These are phyloP conservation scores for Alternaria brassicae DNA, from an alignment of 2,329 filamentous ascomycete genomes.

Conservation along the genomic window DNA sequence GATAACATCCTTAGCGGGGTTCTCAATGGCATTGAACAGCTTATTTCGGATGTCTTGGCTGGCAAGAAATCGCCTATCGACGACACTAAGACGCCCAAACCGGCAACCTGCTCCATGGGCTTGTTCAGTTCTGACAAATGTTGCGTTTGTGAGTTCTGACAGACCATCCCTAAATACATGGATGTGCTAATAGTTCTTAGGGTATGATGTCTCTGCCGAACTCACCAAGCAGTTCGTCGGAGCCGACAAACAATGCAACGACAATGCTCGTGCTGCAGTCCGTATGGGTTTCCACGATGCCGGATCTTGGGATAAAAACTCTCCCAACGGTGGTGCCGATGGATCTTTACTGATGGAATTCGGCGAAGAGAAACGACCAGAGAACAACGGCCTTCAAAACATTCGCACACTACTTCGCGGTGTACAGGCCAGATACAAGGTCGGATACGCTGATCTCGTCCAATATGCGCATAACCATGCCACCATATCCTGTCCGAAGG, in stretches of 20 bases:
- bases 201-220: conserved; percentile 44
- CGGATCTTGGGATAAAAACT: conserved; percentile 46
- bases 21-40: conserved; percentile 23
- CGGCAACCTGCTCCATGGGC: conserved; percentile 28
- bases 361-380: conserved; percentile 45
- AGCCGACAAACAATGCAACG: conserved; percentile 40
- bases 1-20: conserved; percentile 34
- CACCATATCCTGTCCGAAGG: conserved; percentile 60
- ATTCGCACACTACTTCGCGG: conserved; percentile 50
- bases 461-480: conserved; percentile 59
- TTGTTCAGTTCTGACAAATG: conserved; percentile 31
- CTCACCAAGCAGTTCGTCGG: conserved; percentile 37
- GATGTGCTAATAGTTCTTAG: conserved; percentile 16
- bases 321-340: conserved; percentile 50
- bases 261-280: conserved; percentile 45
- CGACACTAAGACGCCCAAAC: conserved; percentile 31
- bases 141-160: conserved; percentile 36
- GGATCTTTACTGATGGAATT: conserved; percentile 51
- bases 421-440: conserved; percentile 53
- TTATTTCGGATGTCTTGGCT: conserved; percentile 39
- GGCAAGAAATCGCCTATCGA: conserved; percentile 38
- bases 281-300: conserved; percentile 49
- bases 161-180: not conserved
- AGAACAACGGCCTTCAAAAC: conserved; percentile 57
- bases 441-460: conserved; percentile 63